phyloP scores from a whole-genome alignment of 345 rosid species.

The Syzygium grande region DNA sequence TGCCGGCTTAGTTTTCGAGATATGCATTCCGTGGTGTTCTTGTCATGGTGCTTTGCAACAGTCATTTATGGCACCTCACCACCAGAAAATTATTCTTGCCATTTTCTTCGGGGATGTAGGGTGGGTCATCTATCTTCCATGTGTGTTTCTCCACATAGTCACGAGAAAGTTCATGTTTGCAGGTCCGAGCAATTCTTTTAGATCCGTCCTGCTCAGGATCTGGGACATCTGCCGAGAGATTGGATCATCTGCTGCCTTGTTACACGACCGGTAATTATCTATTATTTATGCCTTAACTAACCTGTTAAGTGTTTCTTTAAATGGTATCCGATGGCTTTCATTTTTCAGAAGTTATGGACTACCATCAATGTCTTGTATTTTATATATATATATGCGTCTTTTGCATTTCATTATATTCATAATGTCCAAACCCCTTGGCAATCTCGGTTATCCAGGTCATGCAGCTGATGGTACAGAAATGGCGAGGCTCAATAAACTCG shows the following conservation, averaged over 20 bases:
- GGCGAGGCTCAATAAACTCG: constrained; percentile 62
- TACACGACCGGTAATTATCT: constrained; percentile 26
- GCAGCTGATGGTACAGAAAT: constrained; percentile 14
- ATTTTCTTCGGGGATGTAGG: background rate
- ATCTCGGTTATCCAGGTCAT: constrained; percentile 9
- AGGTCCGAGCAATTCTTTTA: constrained; percentile 78
- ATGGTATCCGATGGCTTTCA: background rate
- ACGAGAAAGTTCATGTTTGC: background rate
- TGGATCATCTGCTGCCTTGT: constrained; percentile 92
- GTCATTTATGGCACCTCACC: background rate
- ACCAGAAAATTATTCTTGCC: background rate
- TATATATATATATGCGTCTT: background rate
- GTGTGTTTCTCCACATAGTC: background rate
- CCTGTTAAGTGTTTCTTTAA: background rate
- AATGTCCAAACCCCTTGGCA: background rate
- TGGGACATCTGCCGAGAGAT: constrained; percentile 69
- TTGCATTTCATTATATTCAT: background rate
- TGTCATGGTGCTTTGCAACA: background rate
- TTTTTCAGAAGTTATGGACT: background rate
- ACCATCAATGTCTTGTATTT: background rate
- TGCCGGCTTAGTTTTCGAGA: no score
- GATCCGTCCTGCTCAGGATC: constrained; percentile 99
- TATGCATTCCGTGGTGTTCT: background rate
- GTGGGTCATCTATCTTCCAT: background rate
- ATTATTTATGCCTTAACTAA: background rate